Conservation (phyloP, 805 yeast species). For the Pichia scutulata region DNA sequence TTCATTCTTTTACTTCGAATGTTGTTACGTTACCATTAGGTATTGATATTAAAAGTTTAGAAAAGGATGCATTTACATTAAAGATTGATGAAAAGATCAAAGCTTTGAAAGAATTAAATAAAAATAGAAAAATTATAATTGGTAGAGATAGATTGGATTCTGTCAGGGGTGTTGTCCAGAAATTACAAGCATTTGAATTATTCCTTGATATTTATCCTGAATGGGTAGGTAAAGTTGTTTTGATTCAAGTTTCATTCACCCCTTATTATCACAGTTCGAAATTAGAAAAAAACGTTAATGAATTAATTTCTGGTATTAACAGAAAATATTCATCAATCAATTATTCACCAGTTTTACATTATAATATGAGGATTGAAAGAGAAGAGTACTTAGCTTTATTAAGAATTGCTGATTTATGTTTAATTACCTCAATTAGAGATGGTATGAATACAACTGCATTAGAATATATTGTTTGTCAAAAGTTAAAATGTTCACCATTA, state of each 20-base stretch:
- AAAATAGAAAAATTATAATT: slow-evolving; percentile 67
- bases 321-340: slow-evolving; percentile 77
- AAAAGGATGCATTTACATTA: slow-evolving; percentile 48
- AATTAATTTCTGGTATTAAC: slow-evolving; percentile 74
- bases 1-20: slow-evolving; percentile 70
- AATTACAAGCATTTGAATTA: slow-evolving; percentile 82
- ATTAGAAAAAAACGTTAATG: slow-evolving; percentile 76
- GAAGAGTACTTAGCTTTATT: slow-evolving; percentile 86
- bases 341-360: slow-evolving; percentile 84
- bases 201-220: slow-evolving; percentile 88
- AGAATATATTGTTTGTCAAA: slow-evolving; percentile 86
- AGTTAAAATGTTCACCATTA: slow-evolving; percentile 64
- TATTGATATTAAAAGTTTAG: slow-evolving; percentile 65
- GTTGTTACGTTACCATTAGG: slow-evolving; percentile 84
- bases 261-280: slow-evolving; percentile 52
- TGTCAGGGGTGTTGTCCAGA: slow-evolving; percentile 91
- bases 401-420: slow-evolving; percentile 82
- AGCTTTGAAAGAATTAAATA: slow-evolving; percentile 56
- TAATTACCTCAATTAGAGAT: slow-evolving; percentile 87
- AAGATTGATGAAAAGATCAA: slow-evolving; percentile 54
- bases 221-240: slow-evolving; percentile 73
- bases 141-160: slow-evolving; percentile 92
- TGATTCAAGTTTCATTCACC: slow-evolving; percentile 89
- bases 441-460: slow-evolving; percentile 95
- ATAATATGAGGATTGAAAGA: slow-evolving; percentile 79